A percentile compares a stretch with the other conserved stretches of the same genome.
phyloP scores from a whole-genome alignment of 2,329 filamentous ascomycete species.

The Sclerotinia trifoliorum region DNA sequence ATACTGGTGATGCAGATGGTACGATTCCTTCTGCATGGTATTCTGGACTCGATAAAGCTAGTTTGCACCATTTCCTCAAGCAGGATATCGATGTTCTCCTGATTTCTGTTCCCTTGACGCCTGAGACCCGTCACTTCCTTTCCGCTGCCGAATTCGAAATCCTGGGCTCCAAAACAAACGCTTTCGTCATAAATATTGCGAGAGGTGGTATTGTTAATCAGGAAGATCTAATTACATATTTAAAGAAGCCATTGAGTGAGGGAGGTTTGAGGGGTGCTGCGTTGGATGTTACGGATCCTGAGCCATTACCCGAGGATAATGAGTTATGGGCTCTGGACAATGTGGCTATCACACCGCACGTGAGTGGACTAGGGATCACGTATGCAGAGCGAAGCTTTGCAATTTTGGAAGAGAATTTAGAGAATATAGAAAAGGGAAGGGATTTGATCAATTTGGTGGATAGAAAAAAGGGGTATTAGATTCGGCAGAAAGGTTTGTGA shows the following conservation, averaged over 20 bases:
- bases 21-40: slow-evolving; percentile 42
- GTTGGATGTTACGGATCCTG: slow-evolving; percentile 67
- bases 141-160: slow-evolving; percentile 43
- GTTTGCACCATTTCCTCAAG: slow-evolving; percentile 40
- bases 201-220: slow-evolving; percentile 62
- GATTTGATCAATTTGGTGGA: slow-evolving; percentile 61
- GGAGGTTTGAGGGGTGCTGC: slow-evolving; percentile 59
- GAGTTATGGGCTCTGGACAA: slow-evolving; percentile 63
- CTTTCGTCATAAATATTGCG: slow-evolving; percentile 63
- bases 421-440: slow-evolving; percentile 51
- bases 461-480: slow-evolving; percentile 59
- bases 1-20: slow-evolving; percentile 48
- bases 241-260: slow-evolving; percentile 42
- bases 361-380: slow-evolving; percentile 53
- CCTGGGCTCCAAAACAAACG: slow-evolving; percentile 41
- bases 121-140: slow-evolving; percentile 43
- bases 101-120: slow-evolving; percentile 42
- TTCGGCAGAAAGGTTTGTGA: background rate
- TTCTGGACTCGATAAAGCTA: slow-evolving; percentile 38
- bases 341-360: slow-evolving; percentile 63
- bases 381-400: slow-evolving; percentile 58
- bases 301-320: slow-evolving; percentile 59
- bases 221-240: slow-evolving; percentile 54
- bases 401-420: slow-evolving; percentile 58
- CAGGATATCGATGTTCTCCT: slow-evolving; percentile 43